These are phyloP conservation scores for Penicillium occitanis DNA, from an alignment of 2,329 filamentous ascomycete species.

Conservation along the genomic window DNA sequence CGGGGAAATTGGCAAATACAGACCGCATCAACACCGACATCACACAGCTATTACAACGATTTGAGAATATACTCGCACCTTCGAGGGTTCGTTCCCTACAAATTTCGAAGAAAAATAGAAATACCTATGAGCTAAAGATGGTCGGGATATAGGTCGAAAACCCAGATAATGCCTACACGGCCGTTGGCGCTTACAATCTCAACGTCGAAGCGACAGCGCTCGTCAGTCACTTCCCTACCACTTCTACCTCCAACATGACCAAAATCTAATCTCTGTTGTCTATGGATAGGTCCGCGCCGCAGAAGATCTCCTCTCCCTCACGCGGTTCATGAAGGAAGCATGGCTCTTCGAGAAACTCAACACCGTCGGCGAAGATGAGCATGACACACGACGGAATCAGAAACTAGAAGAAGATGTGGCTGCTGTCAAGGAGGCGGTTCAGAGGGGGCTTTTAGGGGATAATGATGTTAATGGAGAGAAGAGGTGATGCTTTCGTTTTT, in stretches of 20 bases:
- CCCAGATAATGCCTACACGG: conserved; percentile 55
- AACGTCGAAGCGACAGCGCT: conserved; percentile 60
- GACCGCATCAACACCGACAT: conserved; percentile 48
- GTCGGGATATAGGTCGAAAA: conserved; percentile 45
- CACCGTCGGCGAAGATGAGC: conserved; percentile 51
- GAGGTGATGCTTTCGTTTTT: background rate
- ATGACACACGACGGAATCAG: conserved; percentile 42
- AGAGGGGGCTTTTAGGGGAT: conserved; percentile 27
- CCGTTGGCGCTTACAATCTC: conserved; percentile 59
- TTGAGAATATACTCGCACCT: conserved; percentile 57
- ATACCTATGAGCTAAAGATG: background rate
- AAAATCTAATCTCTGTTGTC: background rate
- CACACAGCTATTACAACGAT: conserved; percentile 52
- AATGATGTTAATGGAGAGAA: background rate
- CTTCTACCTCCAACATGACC: background rate
- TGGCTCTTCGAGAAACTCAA: conserved; percentile 67
- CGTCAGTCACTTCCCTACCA: conserved; percentile 40
- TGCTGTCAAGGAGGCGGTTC: conserved; percentile 49
- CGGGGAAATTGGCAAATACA: conserved; percentile 25
- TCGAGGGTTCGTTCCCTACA: conserved; percentile 43
- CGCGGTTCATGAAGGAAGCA: conserved; percentile 63
- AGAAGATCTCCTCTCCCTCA: conserved; percentile 62
- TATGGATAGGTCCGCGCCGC: conserved; percentile 55
- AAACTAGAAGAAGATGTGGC: conserved; percentile 49
- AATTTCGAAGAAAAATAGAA: background rate